Base-by-base conservation (phyloP, 1,284 basidiomycete species). In the Leccinum pachyderme region DNA sequence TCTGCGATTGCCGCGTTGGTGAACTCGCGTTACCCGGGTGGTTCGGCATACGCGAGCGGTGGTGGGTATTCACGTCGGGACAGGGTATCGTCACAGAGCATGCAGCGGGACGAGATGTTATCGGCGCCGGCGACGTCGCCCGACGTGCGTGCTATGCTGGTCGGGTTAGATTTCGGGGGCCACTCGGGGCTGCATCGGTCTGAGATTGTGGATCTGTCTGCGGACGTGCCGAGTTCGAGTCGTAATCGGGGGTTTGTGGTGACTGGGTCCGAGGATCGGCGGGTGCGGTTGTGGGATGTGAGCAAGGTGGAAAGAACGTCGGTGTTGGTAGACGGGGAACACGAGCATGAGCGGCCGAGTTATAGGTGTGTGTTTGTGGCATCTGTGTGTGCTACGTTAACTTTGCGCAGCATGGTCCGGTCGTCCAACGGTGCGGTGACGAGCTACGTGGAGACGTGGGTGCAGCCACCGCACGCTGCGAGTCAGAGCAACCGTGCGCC, bases 211-310 rank as follows among this genome's bases (percentile, higher is more conserved):
- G 82, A 84, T 41, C 57, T 78, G 43, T 73, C 74, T 12, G 68
- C 69, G 32, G 81, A 81, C 18, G 61, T 70, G 22, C 70, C 68
- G 46, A 59, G 72, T 13, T 66, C 77, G 47, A 70, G 71, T 24
- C 75, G 71, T 39, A 71, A 69, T 41, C 74, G 80, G 24, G 93
- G 91, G 1, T 95, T 86, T 66, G 78, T 93, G 71, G 73, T 95
- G 37, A 89, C 81, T 41, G 92, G 86, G 0, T 94, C 91, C 0
- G 89, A 92, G 60, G 93, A 96, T 68, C 81, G 86, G 39, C 85
- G 82, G 63, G 76, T 96, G 46, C 81, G 90, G 8, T 78, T 93
- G 58, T 95, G 91, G 92, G 92, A 96, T 70, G 72, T 96, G 47
- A 80, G 76, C 11, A 81, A 77, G 59, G 71, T 85, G 25, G 91